Base-by-base conservation (phyloP, 2,329 filamentous ascomycete species). In the Cladophialophora exuberans region DNA sequence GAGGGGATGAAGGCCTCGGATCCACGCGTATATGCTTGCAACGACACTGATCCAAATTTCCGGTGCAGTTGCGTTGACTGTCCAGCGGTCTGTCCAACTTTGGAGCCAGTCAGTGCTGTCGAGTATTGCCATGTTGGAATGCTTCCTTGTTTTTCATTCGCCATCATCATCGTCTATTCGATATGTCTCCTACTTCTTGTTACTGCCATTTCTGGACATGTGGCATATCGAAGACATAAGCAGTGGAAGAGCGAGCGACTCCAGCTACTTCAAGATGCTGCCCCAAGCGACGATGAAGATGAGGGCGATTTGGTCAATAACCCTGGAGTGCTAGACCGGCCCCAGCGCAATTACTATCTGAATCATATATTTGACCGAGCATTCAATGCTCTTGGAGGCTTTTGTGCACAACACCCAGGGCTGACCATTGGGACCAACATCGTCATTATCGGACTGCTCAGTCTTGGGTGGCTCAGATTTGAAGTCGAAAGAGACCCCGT, bases 41-140 rank as follows among this genome's bases (percentile, higher is more conserved):
- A 97, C 70, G 91, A 93, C 63, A 83, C 89, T 31, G 90, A 97
- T 64, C 85, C 90, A 53, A 81, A 83, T 58, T 97, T 90, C 72
- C 84, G 90, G 54, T 99, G 94, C 71, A 89, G 93, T 47, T 99
- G 94, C 66, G 86, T 97, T 33, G 94, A 99, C 70, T 99, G 94
- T 65, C 89, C 88, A 0, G 85, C 82, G 1, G 87, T 94, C 2
- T 99, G 94, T 67, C 89, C 92, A 0, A 83, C 85, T 64, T 80
- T 99, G 15, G 89, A 91, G 0, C 84, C 84, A 3, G 82, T 97
- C n/a, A 77, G 85, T 51, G 77, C 87, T 50, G 76, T 79, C 1
- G 80, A 85, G 48, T 81, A 85, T 22, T 99, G 94, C 71, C 83
- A 87, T 63, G 91, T 99, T 35, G 94, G 94, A 39, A 73, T 86